phyloP scores from a whole-genome alignment of 2,329 filamentous ascomycete species.

The Botrytis deweyae region DNA sequence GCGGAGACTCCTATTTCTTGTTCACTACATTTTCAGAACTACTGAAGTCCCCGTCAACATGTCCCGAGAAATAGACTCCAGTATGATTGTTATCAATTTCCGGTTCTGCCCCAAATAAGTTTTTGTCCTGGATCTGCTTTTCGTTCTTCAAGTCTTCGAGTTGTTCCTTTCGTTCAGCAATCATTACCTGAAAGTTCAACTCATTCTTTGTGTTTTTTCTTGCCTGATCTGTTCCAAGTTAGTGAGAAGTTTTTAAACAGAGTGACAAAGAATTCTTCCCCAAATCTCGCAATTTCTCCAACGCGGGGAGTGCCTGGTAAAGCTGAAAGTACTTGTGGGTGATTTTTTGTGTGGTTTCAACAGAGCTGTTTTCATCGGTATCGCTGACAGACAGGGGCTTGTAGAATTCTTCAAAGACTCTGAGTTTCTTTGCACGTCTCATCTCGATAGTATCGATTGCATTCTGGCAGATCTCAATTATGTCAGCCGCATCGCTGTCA shows the following conservation, averaged over 20 bases:
- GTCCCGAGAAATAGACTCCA: neutral
- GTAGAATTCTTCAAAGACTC: neutral
- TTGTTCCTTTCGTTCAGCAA: neutral
- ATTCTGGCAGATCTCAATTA: neutral
- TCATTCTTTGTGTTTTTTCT: neutral
- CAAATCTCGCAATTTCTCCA: slow-evolving; percentile 7
- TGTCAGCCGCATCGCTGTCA: neutral
- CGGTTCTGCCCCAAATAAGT: neutral
- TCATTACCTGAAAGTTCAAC: neutral
- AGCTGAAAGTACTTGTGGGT: neutral
- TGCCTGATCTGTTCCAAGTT: neutral
- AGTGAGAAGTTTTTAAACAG: neutral
- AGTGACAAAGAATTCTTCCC: neutral
- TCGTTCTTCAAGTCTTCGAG: neutral
- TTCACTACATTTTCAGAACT: too few species aligned
- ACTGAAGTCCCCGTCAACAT: neutral
- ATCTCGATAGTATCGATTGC: neutral
- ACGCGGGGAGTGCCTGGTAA: neutral
- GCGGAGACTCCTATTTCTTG: neutral
- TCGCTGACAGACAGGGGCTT: neutral
- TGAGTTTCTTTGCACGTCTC: neutral
- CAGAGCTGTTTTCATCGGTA: neutral
- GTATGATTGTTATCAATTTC: neutral
- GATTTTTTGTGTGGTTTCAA: neutral
- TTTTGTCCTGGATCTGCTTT: neutral